Base-by-base conservation (phyloP, 352 stramenopile genomes). In the Aphanomyces stellatus region DNA sequence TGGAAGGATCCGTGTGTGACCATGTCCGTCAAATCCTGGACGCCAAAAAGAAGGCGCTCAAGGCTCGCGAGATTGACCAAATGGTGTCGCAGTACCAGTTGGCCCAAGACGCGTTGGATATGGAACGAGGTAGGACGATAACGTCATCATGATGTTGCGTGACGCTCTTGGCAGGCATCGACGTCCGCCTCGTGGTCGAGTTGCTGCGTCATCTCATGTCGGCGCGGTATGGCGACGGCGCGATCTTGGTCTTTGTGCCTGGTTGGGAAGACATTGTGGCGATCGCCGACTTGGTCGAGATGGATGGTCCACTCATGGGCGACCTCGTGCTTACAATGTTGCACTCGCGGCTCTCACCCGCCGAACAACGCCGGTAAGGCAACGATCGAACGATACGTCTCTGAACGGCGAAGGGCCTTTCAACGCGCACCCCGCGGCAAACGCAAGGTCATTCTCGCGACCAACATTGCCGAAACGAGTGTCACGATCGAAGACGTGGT, bases 381-480 rank as follows among this genome's bases (percentile, higher is more conserved):
- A 8, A 28, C 8, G 17, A 22, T 2, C 10, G 15, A 3, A 22
- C 22, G 33, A 33, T 37, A 42, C 17, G 51, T 25, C 22, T 41
- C 51, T 37, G 25, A 27, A 46, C 2, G 10, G 10, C 24, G 2
- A 51, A 64, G 55, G 6, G 85, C 82, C 15, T 93, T 93, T 65
- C 65, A 83, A 35, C 85, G 77, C 19, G 79, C 85, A 2, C 74
- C 79, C 5, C 67, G 68, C 4, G 81, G 81, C 27, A 86, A 87
- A 61, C 76, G 82, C 53, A 93, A 95, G 65, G 69, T 95, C 5
- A 87, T 95, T 35, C 80, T 98, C 51, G 79, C 90, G 4, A 99
- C 96, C 0, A 99, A 98, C 70, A 97, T 99, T 53, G 95, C 95
- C 4, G 96, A 99, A 76, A 98, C 95, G 13, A 98, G 88, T 71